Evolutionary conservation across 768 basidiomycete species (phyloP).

Genomic region (Amanita muscaria): DNA sequence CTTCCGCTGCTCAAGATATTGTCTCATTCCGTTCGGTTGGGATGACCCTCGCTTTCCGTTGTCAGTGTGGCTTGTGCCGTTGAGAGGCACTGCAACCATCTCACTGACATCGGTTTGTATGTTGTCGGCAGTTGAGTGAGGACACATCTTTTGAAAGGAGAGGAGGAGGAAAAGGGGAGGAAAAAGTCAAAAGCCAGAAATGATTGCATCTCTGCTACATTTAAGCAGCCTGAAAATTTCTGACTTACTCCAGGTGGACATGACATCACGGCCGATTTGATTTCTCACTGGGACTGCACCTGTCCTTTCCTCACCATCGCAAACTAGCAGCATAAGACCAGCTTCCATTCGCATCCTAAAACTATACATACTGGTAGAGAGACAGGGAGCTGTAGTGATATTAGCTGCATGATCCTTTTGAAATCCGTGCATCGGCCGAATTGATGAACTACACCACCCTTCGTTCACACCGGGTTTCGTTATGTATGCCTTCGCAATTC

Average conservation of each 20-base stretch:
- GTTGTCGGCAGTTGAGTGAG: slow-evolving; percentile 45
- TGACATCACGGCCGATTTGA: slow-evolving; percentile 6
- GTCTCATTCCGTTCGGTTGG: slow-evolving; percentile 27
- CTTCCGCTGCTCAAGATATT: slow-evolving; percentile 29
- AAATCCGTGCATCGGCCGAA: too few relatives aligned
- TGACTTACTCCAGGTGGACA: slow-evolving; percentile 7
- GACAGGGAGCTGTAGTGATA: too few relatives aligned
- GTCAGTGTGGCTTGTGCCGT: slow-evolving; percentile 19
- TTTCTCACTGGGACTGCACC: too few relatives aligned
- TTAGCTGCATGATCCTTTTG: too few relatives aligned
- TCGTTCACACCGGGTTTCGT: slow-evolving; percentile 75
- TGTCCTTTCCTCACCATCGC: too few relatives aligned
- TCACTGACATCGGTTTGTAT: slow-evolving; percentile 37
- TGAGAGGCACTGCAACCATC: slow-evolving; percentile 67
- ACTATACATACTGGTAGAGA: too few relatives aligned
- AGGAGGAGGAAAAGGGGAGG: slow-evolving; percentile 10
- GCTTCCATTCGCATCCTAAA: too few relatives aligned
- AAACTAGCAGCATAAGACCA: too few relatives aligned
- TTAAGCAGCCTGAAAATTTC: slow-evolving; percentile 13
- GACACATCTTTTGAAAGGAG: slow-evolving; percentile 43
- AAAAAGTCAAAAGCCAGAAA: too few relatives aligned
- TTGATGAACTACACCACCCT: slow-evolving; percentile 40
- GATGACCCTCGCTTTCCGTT: slow-evolving; percentile 38
- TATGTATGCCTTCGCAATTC: slow-evolving; percentile 65
- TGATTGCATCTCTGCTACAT: too few relatives aligned